A percentile compares a stretch with the other conserved stretches of the same genome.
Evolutionary conservation across 225 moss, liverwort and hornwort genomes (phyloP).

Genomic region (Pleurozium schreberi): DNA sequence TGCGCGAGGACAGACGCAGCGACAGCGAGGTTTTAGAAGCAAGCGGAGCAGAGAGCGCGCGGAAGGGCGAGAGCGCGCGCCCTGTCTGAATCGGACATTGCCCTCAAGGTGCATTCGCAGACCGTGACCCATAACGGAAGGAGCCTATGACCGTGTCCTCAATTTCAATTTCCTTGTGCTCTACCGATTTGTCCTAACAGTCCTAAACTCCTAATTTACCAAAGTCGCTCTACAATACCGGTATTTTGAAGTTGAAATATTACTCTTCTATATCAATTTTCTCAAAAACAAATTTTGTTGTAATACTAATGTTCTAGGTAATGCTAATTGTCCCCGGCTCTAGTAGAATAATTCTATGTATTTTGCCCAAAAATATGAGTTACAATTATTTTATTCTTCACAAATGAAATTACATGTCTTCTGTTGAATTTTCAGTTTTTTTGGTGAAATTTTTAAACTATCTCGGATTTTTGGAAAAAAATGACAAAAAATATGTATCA

Average conservation of each 20-base stretch:
- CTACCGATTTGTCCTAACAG: background rate
- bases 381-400: background rate
- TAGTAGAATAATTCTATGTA: background rate
- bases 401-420: too few relatives aligned
- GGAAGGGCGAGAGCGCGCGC: background rate
- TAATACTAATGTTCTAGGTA: background rate
- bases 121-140: too few relatives aligned
- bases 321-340: rapidly evolving
- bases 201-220: background rate
- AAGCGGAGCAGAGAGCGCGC: background rate
- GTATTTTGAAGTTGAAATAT: background rate
- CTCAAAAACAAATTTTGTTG: background rate
- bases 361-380: background rate
- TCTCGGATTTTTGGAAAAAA: too few relatives aligned
- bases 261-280: background rate
- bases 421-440: too few relatives aligned
- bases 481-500: too few relatives aligned
- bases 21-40: background rate
- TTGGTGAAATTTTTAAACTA: too few relatives aligned
- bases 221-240: too few relatives aligned
- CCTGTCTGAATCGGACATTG: background rate
- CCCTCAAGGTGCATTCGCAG: background rate
- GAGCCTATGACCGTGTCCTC: background rate
- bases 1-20: background rate
- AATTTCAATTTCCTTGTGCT: background rate